phyloP scores from a whole-genome alignment of 352 stramenopile species.

The Pythium volutum region DNA sequence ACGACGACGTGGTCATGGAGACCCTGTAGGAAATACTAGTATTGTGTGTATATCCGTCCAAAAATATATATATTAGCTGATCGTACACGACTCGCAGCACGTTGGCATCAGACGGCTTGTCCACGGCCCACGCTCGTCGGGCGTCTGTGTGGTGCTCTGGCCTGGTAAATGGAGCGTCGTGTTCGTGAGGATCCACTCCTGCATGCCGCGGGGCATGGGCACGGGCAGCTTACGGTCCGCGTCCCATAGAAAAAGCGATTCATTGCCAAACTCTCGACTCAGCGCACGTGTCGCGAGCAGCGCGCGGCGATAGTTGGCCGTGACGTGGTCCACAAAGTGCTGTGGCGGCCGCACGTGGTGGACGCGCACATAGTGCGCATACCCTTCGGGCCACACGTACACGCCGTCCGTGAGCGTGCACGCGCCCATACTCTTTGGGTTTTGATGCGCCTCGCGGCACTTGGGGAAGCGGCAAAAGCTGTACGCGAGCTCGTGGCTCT shows the following conservation, averaged over 20 bases:
- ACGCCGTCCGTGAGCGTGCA: conserved; percentile 74
- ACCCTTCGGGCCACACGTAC: conserved; percentile 78
- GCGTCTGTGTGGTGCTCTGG: neutral
- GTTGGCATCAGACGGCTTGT: conserved; percentile 7
- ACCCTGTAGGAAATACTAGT: conserved; percentile 3
- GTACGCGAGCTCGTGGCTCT: conserved; percentile 80
- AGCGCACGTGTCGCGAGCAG: conserved; percentile 28
- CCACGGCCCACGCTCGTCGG: conserved; percentile 8
- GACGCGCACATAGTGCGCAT: conserved; percentile 63
- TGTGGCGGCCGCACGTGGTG: conserved; percentile 66
- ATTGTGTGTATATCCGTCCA: neutral
- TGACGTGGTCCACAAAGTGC: conserved; percentile 56
- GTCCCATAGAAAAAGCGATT: conserved; percentile 59
- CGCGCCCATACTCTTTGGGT: conserved; percentile 58
- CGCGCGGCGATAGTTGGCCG: conserved; percentile 32
- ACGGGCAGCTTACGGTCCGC: conserved; percentile 26
- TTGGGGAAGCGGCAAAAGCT: conserved; percentile 70
- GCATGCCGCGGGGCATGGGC: conserved; percentile 55
- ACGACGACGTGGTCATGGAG: conserved; percentile 9
- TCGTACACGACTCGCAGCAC: conserved; percentile 16
- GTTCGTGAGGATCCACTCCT: conserved; percentile 61
- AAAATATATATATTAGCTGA: conserved; percentile 15
- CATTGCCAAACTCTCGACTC: conserved; percentile 21
- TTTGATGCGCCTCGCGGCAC: conserved; percentile 34
- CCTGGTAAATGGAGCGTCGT: conserved; percentile 37